Base-by-base conservation (phyloP, 2,329 filamentous ascomycete genomes). In the Cordyceps tenuipes region DNA sequence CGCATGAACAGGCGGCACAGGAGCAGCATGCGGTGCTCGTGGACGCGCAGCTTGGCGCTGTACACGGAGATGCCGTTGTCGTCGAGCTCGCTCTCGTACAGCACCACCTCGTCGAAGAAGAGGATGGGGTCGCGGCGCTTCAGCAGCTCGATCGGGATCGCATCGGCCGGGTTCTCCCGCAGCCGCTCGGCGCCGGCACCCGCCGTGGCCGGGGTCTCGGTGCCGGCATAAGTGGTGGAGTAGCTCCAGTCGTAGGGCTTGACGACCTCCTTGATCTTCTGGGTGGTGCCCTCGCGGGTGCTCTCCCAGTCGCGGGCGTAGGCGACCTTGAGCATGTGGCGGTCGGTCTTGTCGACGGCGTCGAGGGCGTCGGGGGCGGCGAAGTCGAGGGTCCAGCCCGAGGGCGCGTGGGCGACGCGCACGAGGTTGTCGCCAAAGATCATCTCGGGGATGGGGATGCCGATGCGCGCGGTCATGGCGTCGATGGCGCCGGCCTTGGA, bases 161-260 rank as follows among this genome's bases (percentile, higher is more conserved):
- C 67, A 58, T 72, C 71, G 5, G 72, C 71, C 5, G 69, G 66
- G 6, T 73, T 71, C 5, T 71, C 69, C 13, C 57, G 43, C 36
- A 74, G 68, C 52, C 61, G 48, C 61, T 68, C 69, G n/a, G 56
- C 60, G 46, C 54, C 44, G 23, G 23, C 23, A 2, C 3, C 23
- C 23, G 23, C 23, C 23, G 23, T 41, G 6, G 41, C 51, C 12
- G 47, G 64, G 9, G 71, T 61, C 61, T 68, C 57, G 62, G 88
- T 90, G 55, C 94, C 94, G 60, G 81, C 82, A 74, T 96, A 99
- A 65, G 87, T 82, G 41, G 93, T 96, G 65, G 86, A 94, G 76
- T 97, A 99, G 63, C 91, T 96, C 94, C 94, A 99, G 76, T 99
- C 94, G 72, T 95, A 99, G 3, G 93, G 92, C 76, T 92, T 92